phyloP scores from a whole-genome alignment of 495 filamentous ascomycete genomes.

The Neurospora sp. region DNA sequence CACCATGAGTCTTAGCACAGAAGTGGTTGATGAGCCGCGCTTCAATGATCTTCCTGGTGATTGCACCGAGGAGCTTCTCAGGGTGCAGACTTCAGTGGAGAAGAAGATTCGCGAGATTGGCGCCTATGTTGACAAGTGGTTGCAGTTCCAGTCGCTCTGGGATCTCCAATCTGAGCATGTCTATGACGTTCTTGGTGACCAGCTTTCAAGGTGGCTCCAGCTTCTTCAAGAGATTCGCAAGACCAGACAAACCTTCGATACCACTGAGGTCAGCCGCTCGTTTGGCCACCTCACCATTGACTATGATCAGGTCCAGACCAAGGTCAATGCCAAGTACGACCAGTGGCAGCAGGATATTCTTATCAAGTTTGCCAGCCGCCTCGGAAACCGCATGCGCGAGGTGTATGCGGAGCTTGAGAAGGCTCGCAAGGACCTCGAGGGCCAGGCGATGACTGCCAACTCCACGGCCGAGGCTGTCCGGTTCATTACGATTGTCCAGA shows the following conservation, averaged over 20 bases:
- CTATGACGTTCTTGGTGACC: slow-evolving; percentile 80
- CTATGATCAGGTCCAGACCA: slow-evolving; percentile 96
- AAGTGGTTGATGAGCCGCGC: slow-evolving; percentile 53
- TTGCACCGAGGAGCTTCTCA: slow-evolving; percentile 64
- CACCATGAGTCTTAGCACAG: slow-evolving; percentile 66
- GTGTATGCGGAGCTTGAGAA: slow-evolving; percentile 81
- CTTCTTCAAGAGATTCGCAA: slow-evolving; percentile 91
- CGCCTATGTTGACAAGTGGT: slow-evolving; percentile 87
- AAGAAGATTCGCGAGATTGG: slow-evolving; percentile 64
- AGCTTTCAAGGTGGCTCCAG: slow-evolving; percentile 86
- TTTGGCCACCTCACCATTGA: slow-evolving; percentile 93
- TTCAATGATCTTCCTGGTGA: slow-evolving; percentile 80
- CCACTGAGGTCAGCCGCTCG: slow-evolving; percentile 75
- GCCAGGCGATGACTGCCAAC: slow-evolving; percentile 78
- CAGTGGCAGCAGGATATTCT: slow-evolving; percentile 99
- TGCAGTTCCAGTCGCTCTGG: slow-evolving; percentile 98
- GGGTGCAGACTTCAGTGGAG: slow-evolving; percentile 74
- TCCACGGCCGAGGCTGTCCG: slow-evolving; percentile 94
- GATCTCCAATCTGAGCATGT: slow-evolving; percentile 93
- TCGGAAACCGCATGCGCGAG: slow-evolving; percentile 84
- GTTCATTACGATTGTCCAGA: slow-evolving; percentile 96
- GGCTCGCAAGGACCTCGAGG: slow-evolving; percentile 78
- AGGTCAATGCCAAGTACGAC: slow-evolving; percentile 97
- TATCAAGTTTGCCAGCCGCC: slow-evolving; percentile 76
- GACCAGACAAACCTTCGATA: slow-evolving; percentile 88